Conservation (phyloP, 805 yeast genomes). For the Wickerhamiella occidentalis region DNA sequence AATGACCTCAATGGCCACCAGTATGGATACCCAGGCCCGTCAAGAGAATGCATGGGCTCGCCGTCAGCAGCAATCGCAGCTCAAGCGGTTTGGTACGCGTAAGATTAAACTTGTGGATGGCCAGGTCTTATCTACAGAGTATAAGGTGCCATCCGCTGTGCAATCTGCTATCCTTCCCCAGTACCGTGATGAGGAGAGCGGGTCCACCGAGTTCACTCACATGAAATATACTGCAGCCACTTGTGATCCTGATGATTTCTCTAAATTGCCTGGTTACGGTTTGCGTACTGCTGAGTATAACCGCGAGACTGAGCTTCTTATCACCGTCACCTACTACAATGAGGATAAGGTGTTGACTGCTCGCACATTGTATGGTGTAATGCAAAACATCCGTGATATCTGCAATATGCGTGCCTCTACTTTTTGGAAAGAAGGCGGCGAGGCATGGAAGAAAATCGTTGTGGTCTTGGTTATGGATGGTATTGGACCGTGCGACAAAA, state of each 20-base stretch:
- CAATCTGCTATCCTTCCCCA: conserved; percentile 28
- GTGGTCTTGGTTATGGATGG: conserved; percentile 57
- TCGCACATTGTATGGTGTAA: conserved; percentile 49
- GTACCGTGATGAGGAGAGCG: conserved; percentile 35
- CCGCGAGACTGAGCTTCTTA: conserved; percentile 47
- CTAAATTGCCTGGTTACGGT: conserved; percentile 39
- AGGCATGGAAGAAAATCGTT: conserved; percentile 53
- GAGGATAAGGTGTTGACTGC: conserved; percentile 54
- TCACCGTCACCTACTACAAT: conserved; percentile 54
- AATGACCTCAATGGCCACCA: neutral
- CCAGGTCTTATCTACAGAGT: conserved; percentile 28
- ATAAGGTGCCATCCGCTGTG: conserved; percentile 33
- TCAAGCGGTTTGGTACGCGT: conserved; percentile 28
- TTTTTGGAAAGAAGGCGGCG: conserved; percentile 39
- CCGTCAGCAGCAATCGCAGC: conserved; percentile 23
- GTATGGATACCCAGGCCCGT: neutral
- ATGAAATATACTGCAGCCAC: conserved; percentile 56
- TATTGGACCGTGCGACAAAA: conserved; percentile 49
- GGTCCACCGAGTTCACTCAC: conserved; percentile 41
- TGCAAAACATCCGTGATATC: conserved; percentile 51
- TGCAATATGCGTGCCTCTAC: conserved; percentile 36
- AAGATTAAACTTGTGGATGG: conserved; percentile 30
- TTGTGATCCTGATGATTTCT: conserved; percentile 56
- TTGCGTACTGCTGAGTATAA: conserved; percentile 46
- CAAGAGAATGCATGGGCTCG: conserved; percentile 22